A percentile compares a stretch with the other conserved stretches of the same genome.
Evolutionary conservation across 2,329 filamentous ascomycete species (phyloP).

Genomic region (Tolypocladium endophyticum): DNA sequence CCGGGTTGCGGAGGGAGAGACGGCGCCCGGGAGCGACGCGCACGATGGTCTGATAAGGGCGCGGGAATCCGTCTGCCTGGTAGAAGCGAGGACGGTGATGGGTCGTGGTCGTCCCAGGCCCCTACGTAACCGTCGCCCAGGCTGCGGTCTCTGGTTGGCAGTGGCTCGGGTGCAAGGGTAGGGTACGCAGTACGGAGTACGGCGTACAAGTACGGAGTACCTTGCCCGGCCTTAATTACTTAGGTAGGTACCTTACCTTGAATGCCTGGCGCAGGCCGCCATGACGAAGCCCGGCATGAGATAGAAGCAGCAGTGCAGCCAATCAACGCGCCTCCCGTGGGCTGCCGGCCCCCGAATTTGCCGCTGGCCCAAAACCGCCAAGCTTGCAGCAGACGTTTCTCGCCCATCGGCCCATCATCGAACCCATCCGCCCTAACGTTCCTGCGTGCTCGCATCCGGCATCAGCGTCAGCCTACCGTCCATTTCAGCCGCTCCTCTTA

Average conservation of each 20-base stretch:
- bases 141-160: background rate
- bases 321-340: slow-evolving; percentile 16
- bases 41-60: background rate
- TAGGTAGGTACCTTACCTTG: too few species aligned
- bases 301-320: slow-evolving; percentile 8
- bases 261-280: too few species aligned
- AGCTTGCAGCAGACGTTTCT: background rate
- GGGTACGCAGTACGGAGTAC: background rate
- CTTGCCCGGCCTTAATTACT: too few species aligned
- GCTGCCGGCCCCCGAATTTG: background rate
- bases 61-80: background rate
- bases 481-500: background rate
- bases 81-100: background rate
- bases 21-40: background rate
- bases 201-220: slow-evolving; percentile 6
- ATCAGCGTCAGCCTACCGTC: background rate
- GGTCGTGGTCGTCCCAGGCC: background rate
- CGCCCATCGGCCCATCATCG: background rate
- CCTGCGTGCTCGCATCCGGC: background rate
- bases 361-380: background rate
- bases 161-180: background rate
- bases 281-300: background rate
- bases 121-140: background rate
- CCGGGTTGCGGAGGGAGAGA: background rate
- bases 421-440: background rate